Evolutionary conservation across 805 yeast genomes (phyloP).

Genomic region (Starmerella stigmatis): DNA sequence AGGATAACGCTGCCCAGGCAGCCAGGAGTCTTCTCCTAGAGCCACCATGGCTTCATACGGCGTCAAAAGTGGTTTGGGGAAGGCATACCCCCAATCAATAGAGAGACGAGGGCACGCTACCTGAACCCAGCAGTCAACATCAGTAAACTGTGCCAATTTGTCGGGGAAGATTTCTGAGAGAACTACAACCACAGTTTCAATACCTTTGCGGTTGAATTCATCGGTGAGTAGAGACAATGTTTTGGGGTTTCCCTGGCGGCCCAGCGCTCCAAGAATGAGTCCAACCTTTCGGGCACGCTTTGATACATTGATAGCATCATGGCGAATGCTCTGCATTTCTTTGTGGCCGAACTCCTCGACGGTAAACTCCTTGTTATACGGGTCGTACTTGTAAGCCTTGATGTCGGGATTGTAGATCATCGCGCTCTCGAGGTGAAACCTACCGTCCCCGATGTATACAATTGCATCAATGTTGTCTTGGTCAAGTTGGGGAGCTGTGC

Average conservation of each 20-base stretch:
- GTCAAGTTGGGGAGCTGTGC: constrained; percentile 72
- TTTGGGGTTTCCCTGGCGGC: constrained; percentile 83
- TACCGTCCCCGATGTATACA: constrained; percentile 90
- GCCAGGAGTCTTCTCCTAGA: constrained; percentile 50
- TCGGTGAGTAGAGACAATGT: constrained; percentile 61
- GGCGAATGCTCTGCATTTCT: constrained; percentile 64
- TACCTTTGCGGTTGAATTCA: constrained; percentile 44
- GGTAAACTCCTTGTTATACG: constrained; percentile 85
- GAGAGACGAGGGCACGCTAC: constrained; percentile 95
- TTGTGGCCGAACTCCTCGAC: constrained; percentile 78
- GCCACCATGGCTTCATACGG: constrained; percentile 95
- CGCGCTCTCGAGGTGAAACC: constrained; percentile 89
- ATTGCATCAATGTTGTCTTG: constrained; percentile 53
- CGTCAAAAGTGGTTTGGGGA: constrained; percentile 78
- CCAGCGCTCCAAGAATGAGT: constrained; percentile 80
- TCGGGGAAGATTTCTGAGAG: constrained; percentile 89
- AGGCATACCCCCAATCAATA: constrained; percentile 98
- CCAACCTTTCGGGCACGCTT: constrained; percentile 57
- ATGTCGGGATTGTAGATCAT: constrained; percentile 94
- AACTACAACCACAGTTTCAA: constrained; percentile 66
- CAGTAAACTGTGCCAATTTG: constrained; percentile 83
- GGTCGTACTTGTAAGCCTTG: constrained; percentile 91
- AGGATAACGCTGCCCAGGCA: constrained; percentile 50
- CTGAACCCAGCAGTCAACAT: constrained; percentile 89
- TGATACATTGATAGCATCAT: constrained; percentile 63